phyloP scores from a whole-genome alignment of 148 eudicot genomes.

The Limonium bicolor region DNA sequence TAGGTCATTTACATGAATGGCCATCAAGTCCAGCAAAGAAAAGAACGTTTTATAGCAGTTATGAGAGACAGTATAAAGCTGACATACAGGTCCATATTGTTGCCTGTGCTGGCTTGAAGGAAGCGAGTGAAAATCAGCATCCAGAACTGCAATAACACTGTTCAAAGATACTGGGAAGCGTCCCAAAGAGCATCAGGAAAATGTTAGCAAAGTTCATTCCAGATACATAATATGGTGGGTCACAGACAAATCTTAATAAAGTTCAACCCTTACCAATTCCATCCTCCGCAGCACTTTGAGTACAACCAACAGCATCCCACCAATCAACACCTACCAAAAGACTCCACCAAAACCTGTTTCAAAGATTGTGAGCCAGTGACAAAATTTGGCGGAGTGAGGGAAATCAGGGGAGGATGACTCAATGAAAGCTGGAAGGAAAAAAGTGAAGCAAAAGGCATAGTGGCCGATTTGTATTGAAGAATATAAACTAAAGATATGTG shows the following conservation, averaged over 20 bases:
- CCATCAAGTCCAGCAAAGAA: too few species aligned
- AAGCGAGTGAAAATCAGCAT: slow-evolving; percentile 96
- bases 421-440: too few species aligned
- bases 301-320: slow-evolving; percentile 99
- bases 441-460: too few species aligned
- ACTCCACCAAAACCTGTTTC: slow-evolving; percentile 96
- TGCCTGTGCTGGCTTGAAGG: slow-evolving; percentile 91
- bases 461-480: too few species aligned
- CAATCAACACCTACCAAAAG: slow-evolving; percentile 98
- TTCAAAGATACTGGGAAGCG: slow-evolving; percentile 66
- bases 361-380: too few species aligned
- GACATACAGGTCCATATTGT: slow-evolving; percentile 92
- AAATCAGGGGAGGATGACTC: too few species aligned
- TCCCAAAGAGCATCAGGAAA: not conserved
- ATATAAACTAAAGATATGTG: too few species aligned
- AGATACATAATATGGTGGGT: not conserved
- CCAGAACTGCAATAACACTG: slow-evolving; percentile 95
- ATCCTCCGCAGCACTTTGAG: slow-evolving; percentile 99
- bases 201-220: not conserved
- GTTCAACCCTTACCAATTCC: slow-evolving; percentile 67
- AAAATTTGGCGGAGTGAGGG: too few species aligned
- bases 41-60: too few species aligned
- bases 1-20: too few species aligned
- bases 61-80: too few species aligned
- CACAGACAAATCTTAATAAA: too few species aligned